phyloP scores from a whole-genome alignment of 2,329 filamentous ascomycete genomes.

The Ophiocordyceps australis region DNA sequence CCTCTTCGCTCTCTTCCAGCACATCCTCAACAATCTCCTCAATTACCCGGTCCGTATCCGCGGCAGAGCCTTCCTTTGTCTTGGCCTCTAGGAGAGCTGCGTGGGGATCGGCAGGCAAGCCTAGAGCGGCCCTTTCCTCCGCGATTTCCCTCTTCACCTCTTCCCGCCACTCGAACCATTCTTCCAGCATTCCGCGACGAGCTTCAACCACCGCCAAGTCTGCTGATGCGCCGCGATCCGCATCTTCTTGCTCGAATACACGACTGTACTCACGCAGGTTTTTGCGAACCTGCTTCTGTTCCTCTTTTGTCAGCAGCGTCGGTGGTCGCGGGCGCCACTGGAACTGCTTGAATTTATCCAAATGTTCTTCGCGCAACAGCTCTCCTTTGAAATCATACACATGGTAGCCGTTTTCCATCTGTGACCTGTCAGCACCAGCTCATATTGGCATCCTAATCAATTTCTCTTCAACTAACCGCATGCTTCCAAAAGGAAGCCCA shows the following conservation, averaged over 20 bases:
- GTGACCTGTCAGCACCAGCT: constrained; percentile 5
- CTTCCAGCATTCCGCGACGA: constrained; percentile 62
- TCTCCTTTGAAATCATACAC: constrained; percentile 93
- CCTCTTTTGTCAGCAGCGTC: constrained; percentile 85
- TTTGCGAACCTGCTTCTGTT: constrained; percentile 96
- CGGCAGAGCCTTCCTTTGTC: constrained; percentile 28
- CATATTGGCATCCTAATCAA: no score
- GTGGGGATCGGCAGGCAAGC: constrained; percentile 46
- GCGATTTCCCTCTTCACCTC: constrained; percentile 51
- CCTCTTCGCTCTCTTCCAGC: constrained; percentile 70
- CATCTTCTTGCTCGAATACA: constrained; percentile 88
- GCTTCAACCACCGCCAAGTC: constrained; percentile 88
- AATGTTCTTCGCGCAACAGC: constrained; percentile 71
- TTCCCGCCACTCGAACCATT: constrained; percentile 78
- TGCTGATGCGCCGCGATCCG: constrained; percentile 80
- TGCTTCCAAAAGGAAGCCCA: constrained; percentile 95
- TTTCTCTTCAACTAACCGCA: constrained; percentile 55
- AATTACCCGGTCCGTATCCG: constrained; percentile 59
- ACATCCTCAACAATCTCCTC: constrained; percentile 83
- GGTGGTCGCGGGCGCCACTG: constrained; percentile 82
- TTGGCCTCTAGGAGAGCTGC: constrained; percentile 42
- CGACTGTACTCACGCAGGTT: constrained; percentile 94
- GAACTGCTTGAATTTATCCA: constrained; percentile 97
- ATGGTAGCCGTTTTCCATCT: constrained; percentile 99
- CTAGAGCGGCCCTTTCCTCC: constrained; percentile 51